Base-by-base conservation (phyloP, 1,139 yeast genomes). In the Pichia sp. region DNA sequence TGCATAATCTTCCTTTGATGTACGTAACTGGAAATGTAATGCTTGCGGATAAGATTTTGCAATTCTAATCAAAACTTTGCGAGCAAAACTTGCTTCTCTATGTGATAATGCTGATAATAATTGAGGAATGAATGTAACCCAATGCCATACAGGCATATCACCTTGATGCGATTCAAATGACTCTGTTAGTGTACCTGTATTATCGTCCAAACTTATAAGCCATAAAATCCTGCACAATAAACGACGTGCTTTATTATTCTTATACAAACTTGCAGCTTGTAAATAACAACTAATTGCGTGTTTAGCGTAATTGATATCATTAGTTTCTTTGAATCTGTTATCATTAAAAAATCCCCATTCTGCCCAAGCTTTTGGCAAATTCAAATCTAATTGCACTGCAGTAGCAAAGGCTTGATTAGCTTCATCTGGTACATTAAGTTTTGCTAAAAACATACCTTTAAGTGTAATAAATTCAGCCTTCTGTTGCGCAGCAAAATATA, bases 311-410 rank as follows among this genome's bases (percentile, higher is more conserved):
- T 81, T 81, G 71, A 87, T 80, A 60, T 88, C 95, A 45, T 74
- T 79, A 56, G 83, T 83, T 58, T 88, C 96, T 58, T 87, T 86
- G 66, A 88, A 83, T 45, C 96, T 73, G 43, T 84, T 79, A 58
- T 94, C 98, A 63, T 89, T 92, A 69, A 89, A 94, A 64, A 81
- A 81, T 53, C 98, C 99, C 98, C 98, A 94, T 66, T 94, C 97
- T 2, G 97, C 97, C 99, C 99, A 94, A 0, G 98, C 98, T 63
- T 92, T 92, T 2, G 98, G 96, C 48, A 92, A 70, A 59, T 89
- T 88, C 58, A 90, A 76, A 62, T 94, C 98, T 52, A 90, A 83
- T 66, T 92, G 97, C 29, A 94, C 97, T 4, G 98, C 96, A 1
- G 97, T 86, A 1, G 97, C 96, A 70, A 92, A 92, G 0, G 97